These are phyloP conservation scores for Polyplosphaeria fusca DNA, from an alignment of 495 filamentous ascomycete genomes.

Conservation along the genomic window DNA sequence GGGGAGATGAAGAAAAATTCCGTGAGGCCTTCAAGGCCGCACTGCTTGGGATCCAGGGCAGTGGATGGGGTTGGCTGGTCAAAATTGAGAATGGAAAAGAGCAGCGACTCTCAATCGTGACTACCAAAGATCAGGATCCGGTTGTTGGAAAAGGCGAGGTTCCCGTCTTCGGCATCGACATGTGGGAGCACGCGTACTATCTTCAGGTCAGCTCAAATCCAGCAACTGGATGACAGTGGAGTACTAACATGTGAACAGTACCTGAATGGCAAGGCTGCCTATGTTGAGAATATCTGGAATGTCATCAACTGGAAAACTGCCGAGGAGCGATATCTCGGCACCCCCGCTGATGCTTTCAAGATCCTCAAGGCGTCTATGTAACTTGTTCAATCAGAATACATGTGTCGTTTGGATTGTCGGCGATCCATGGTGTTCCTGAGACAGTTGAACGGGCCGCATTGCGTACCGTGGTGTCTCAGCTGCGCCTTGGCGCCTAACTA, in stretches of 20 bases:
- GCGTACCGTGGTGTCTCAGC: too few species aligned
- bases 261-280: constrained; percentile 39
- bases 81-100: constrained; percentile 25
- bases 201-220: constrained; percentile 30
- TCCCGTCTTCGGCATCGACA: constrained; percentile 43
- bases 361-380: constrained; percentile 34
- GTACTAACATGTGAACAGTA: too few species aligned
- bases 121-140: constrained; percentile 44
- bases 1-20: constrained; percentile 38
- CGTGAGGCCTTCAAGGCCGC: constrained; percentile 38
- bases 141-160: constrained; percentile 36
- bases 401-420: too few species aligned
- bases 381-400: too few species aligned
- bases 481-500: too few species aligned
- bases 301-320: constrained; percentile 41
- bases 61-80: constrained; percentile 45
- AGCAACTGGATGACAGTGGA: too few species aligned
- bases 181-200: constrained; percentile 48
- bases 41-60: constrained; percentile 41
- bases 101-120: constrained; percentile 37
- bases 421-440: too few species aligned
- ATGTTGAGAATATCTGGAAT: constrained; percentile 41
- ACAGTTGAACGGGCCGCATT: too few species aligned
- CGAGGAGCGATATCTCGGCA: constrained; percentile 34
- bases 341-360: constrained; percentile 32